Conservation (phyloP, 306 rosid genomes). For the Lupinus albus region DNA sequence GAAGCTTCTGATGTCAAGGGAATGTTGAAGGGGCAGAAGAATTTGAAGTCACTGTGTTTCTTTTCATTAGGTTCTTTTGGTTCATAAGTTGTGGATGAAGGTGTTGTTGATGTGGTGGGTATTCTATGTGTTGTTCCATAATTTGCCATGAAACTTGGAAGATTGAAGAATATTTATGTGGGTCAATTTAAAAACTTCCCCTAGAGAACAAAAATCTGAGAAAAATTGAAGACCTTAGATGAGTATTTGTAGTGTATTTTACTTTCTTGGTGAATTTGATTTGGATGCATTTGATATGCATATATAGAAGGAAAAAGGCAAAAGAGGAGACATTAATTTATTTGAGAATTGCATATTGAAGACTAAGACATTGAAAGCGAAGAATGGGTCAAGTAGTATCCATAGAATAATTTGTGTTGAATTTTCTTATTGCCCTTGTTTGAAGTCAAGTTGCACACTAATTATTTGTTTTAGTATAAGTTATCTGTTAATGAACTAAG, state of each 20-base stretch:
- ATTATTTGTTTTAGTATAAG: too few relatives aligned
- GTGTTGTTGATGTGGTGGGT: conserved; percentile 40
- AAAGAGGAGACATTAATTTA: not conserved
- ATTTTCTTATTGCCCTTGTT: too few relatives aligned
- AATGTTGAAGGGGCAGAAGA: conserved; percentile 50
- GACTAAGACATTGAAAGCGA: conserved; percentile 2
- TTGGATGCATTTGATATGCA: not conserved
- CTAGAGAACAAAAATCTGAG: not conserved
- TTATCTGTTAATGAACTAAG: too few relatives aligned
- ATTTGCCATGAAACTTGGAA: conserved; percentile 44
- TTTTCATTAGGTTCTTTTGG: conserved; percentile 45
- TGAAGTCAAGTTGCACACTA: too few relatives aligned
- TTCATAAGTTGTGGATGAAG: conserved; percentile 36
- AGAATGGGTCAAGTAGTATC: conserved; percentile 22
- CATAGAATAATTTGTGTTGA: not conserved
- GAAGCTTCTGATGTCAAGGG: conserved; percentile 61
- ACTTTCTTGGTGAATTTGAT: not conserved
- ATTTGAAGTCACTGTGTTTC: conserved; percentile 26
- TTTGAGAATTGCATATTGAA: not conserved
- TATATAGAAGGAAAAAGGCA: not conserved
- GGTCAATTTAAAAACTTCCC: conserved; percentile 9
- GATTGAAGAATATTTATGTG: not conserved
- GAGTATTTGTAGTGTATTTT: not conserved
- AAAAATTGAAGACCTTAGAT: too few relatives aligned
- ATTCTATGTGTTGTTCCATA: conserved; percentile 56